Base-by-base conservation (phyloP, 805 yeast species). In the Starmerella potacharoeniae region DNA sequence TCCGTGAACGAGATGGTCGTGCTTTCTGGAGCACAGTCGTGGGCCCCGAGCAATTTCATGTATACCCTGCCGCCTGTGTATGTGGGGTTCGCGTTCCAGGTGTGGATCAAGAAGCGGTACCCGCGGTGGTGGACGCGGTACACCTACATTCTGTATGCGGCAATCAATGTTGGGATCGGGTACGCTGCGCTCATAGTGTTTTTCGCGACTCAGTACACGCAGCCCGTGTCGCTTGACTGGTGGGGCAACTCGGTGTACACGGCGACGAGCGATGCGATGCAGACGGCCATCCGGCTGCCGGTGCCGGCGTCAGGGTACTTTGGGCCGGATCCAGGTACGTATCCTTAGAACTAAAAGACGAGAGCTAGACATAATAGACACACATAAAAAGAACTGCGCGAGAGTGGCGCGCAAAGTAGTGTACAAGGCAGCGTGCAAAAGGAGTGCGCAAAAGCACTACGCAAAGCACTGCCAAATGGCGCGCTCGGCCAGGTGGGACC, bases 91-190 rank as follows among this genome's bases (percentile, higher is more conserved):
- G 54, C 68, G 37, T 76, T 76, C 69, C 76, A 75, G 75, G 70
- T 70, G 60, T 65, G 67, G 55, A 65, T 77, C 58, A 72, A 72
- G 55, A 66, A 68, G 52, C 66, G 71, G 54, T 77, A 74, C 58
- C 62, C 72, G 8, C 63, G 66, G 34, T 77, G 80, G 81, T 77
- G 80, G 80, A 75, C 75, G 53, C 75, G 74, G 64, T 77, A 76
- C 64, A 75, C 76, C 60, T 77, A 77, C 59, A 70, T 77, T 16
- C 64, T 77, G 48, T 73, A 75, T 35, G 72, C 77, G 56, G 78
- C 77, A 1, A 64, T 76, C 6, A 71, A 75, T 4, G 76, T 77
- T 4, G 80, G 79, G 1, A 74, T 73, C 10, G 80, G 79, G 1
- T 72, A 74, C 57, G 70, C 76, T 55, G 77, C 78, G 1, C 63